Evolutionary conservation across 2,329 filamentous ascomycete species (phyloP).

Genomic region (Colletotrichum kahawae): DNA sequence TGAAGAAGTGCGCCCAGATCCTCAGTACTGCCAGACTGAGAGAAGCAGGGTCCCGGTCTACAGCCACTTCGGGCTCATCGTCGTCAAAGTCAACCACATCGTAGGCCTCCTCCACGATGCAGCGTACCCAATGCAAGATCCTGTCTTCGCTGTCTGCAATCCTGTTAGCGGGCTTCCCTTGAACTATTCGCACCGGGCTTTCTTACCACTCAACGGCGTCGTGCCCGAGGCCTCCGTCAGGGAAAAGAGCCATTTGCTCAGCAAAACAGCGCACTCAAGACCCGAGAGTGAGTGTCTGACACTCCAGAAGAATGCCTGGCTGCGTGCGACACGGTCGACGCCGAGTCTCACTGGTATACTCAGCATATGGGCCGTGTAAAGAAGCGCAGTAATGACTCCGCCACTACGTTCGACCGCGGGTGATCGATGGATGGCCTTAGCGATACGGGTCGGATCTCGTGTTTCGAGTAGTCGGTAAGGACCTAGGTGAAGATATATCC

Average conservation of each 20-base stretch:
- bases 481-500: constrained; percentile 50
- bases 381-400: constrained; percentile 50
- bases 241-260: constrained; percentile 53
- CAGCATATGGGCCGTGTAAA: constrained; percentile 59
- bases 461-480: constrained; percentile 47
- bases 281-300: constrained; percentile 60
- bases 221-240: constrained; percentile 25
- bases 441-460: constrained; percentile 44
- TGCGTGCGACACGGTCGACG: constrained; percentile 58
- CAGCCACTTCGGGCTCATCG: constrained; percentile 29
- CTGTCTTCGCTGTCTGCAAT: constrained; percentile 44
- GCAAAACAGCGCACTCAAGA: constrained; percentile 58
- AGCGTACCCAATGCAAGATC: constrained; percentile 51
- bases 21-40: constrained; percentile 45
- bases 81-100: constrained; percentile 42
- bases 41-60: constrained; percentile 29
- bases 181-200: rapidly evolving
- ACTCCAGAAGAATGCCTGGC: constrained; percentile 62
- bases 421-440: constrained; percentile 38
- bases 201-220: constrained; percentile 31
- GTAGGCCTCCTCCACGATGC: constrained; percentile 49
- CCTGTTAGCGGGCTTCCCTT: not conserved
- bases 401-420: constrained; percentile 52
- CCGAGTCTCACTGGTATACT: constrained; percentile 61
- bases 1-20: constrained; percentile 53